Evolutionary conservation across 2,329 filamentous ascomycete species (phyloP), one percentile per base, ranked within the genome.

Genomic region (Torrubiellomyces zombiae): DNA sequence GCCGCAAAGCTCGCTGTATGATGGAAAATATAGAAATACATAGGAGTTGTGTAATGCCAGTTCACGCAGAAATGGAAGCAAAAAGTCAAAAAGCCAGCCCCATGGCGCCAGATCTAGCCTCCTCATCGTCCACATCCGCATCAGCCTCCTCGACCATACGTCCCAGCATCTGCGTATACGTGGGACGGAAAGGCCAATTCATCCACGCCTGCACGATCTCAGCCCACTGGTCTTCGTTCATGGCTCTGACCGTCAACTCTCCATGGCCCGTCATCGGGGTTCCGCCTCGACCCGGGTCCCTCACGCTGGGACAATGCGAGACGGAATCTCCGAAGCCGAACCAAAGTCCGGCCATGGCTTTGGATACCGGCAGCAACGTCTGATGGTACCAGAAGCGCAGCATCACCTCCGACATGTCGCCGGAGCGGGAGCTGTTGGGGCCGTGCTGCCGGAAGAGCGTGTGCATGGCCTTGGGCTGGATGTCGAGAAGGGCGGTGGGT

Each of bases 171-270:
- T 65, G 51, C 5, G 44, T 21, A 32, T 62, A 63, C 3, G 41
- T 35, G 2, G 69, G 70, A 3, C 50, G 47, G 34, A 77, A 78
- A 1, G 73, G 73, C 75, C 75, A 81, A 25, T 60, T 50, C 44
- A 67, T 56, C 58, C 68, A 80, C 1, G 62, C 60, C 34, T 64
- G 54, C 4, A 71, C 32, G 10, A 80, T 47, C 31, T 75, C 66
- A 11, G 55, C 42, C 43, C 70, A 56, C 53, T 77, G 70, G 9
- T 42, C 38, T 34, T 55, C 44, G 21, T 61, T 68, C 29, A 79
- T 35, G 14, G 47, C 42, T 4, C 71, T 48, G 5, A 60, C 50
- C 1, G 44, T 42, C 17, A 75, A 26, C 27, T 55, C 47, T 2
- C 51, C 51, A 9, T 50, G 35, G 4, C 55, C 55, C 9, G 34